These are phyloP conservation scores for Paecilomyces niveus DNA, from an alignment of 2,329 filamentous ascomycete species.

Conservation along the genomic window DNA sequence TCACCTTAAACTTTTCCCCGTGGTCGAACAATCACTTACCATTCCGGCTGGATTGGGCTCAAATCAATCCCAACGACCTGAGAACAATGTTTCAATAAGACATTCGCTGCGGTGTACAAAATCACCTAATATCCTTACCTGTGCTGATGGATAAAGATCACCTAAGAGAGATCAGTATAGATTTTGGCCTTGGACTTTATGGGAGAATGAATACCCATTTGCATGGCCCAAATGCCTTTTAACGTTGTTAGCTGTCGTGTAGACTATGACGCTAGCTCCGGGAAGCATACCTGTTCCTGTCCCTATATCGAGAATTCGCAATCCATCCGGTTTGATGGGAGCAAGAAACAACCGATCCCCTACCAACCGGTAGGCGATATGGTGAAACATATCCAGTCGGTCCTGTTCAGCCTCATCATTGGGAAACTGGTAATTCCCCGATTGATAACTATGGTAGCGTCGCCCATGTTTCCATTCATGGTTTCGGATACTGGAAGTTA, in stretches of 20 bases:
- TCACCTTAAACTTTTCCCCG: too few species aligned
- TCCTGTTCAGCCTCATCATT: conserved; percentile 8
- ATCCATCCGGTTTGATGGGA: conserved; percentile 2
- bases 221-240: neutral
- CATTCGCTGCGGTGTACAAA: neutral
- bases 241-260: too few species aligned
- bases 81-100: neutral
- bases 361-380: neutral
- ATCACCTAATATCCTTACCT: neutral
- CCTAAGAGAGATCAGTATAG: neutral
- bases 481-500: too few species aligned
- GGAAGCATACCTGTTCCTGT: too few species aligned
- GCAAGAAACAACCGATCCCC: conserved; percentile 4
- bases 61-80: neutral
- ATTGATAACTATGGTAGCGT: too few species aligned
- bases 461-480: too few species aligned
- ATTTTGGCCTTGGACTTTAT: neutral
- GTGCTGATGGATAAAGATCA: neutral
- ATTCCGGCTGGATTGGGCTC: neutral
- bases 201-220: neutral
- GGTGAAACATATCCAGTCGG: conserved; percentile 4
- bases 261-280: too few species aligned
- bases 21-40: neutral
- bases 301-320: conserved; percentile 6
- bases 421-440: conserved; percentile 6